These are phyloP conservation scores for Penicillium crystallinum DNA, from an alignment of 495 filamentous ascomycete species.

Conservation along the genomic window DNA sequence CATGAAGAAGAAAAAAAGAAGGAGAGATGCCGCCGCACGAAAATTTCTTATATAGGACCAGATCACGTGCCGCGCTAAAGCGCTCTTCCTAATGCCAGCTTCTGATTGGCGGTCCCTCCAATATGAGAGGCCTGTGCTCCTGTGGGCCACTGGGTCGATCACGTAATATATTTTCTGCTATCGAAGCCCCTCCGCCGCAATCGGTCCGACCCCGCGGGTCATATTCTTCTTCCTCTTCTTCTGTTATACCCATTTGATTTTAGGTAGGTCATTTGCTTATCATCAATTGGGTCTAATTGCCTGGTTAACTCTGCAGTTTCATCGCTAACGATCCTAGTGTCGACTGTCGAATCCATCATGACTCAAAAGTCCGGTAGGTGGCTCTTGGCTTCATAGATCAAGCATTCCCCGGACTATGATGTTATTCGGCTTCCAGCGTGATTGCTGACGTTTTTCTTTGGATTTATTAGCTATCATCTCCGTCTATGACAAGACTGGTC, in stretches of 20 bases:
- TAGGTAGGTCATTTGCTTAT: constrained; percentile 6
- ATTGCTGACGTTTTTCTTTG: constrained; percentile 12
- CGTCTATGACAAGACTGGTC: constrained; percentile 97
- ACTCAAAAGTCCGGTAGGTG: constrained; percentile 43
- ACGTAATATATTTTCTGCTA: constrained; percentile 4
- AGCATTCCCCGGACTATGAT: constrained; percentile 20
- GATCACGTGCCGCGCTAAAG: constrained; percentile 16
- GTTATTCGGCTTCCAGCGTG: constrained; percentile 7
- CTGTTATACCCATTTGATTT: constrained; percentile 18
- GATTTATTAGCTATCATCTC: constrained; percentile 75
- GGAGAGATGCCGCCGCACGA: constrained; percentile 11
- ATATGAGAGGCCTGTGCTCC: background rate
- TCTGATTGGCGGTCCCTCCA: background rate
- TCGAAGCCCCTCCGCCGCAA: constrained; percentile 15
- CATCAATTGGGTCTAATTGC: constrained; percentile 8
- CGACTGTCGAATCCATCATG: constrained; percentile 31
- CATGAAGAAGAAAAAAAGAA: constrained; percentile 48
- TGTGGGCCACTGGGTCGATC: background rate
- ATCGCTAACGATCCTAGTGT: constrained; percentile 17
- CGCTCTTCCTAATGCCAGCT: background rate
- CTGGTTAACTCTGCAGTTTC: background rate
- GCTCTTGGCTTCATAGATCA: constrained; percentile 14
- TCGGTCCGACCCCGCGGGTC: constrained; percentile 25
- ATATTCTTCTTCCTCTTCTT: constrained; percentile 20
- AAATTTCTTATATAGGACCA: constrained; percentile 13